phyloP scores from a whole-genome alignment of 2,329 filamentous ascomycete species.

The Cladophialophora exuberans region DNA sequence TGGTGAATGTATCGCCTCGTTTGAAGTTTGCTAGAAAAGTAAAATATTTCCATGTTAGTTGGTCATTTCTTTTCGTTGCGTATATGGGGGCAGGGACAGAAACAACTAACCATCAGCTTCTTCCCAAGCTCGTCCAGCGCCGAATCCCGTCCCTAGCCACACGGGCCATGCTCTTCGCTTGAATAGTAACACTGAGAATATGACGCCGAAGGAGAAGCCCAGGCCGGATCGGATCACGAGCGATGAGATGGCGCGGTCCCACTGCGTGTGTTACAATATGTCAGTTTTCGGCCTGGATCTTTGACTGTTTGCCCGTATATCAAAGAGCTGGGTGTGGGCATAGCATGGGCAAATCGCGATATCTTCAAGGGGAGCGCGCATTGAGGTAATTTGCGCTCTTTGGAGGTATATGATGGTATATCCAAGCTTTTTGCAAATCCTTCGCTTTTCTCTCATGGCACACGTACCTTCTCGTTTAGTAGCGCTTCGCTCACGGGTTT shows the following conservation, averaged over 20 bases:
- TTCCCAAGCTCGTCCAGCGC: conserved; percentile 94
- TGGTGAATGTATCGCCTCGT: conserved; percentile 30
- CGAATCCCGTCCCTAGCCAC: conserved; percentile 92
- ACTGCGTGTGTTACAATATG: conserved; percentile 67
- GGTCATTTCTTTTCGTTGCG: not conserved
- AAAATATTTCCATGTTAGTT: too few species aligned
- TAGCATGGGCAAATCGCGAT: too few species aligned
- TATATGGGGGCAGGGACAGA: not conserved
- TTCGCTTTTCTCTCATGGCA: not conserved
- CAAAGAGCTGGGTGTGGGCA: not conserved
- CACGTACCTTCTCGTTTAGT: conserved; percentile 93
- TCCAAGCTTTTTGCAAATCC: not conserved
- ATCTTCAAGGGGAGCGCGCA: too few species aligned
- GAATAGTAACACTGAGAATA: conserved; percentile 98
- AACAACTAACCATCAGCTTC: conserved; percentile 81
- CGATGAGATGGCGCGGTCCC: conserved; percentile 98
- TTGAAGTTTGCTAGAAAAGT: conserved; percentile 34
- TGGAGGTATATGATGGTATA: not conserved
- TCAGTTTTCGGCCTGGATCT: conserved; percentile 24
- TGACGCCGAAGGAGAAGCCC: conserved; percentile 94
- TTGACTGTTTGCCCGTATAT: not conserved
- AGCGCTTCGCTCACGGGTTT: conserved; percentile 94
- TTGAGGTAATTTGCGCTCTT: not conserved
- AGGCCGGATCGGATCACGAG: conserved; percentile 95
- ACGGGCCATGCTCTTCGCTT: conserved; percentile 97